Evolutionary conservation across 2,329 filamentous ascomycete genomes (phyloP), one percentile per base, ranked within the genome.

Genomic region (Aspergillus sojae): DNA sequence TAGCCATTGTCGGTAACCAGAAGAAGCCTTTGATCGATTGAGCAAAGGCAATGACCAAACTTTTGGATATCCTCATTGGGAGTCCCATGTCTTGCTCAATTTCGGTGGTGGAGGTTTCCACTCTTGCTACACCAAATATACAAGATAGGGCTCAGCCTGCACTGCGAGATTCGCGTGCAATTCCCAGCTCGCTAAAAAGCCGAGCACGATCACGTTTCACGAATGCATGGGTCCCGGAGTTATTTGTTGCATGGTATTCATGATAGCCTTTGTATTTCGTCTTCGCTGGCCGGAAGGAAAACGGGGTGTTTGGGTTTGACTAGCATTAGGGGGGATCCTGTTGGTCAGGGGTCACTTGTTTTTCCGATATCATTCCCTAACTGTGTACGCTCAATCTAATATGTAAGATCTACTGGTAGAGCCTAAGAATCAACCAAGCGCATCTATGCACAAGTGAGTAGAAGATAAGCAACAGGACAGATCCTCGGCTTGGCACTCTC

Each of bases 11-110:
- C 9, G 87, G 86, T 7, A 85, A 85, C 23, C 81, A 84, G 56
- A 83, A 88, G 71, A 89, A 89, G 71, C 85, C 86, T 21, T 74
- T 90, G 62, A 90, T 91, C 66, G 87, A 91, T 74, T 91, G 83
- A 89, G 61, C 50, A 23, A 46, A 56, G 23, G n/a, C 32, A 36
- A 14, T 39, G 34, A 26, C 23, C 23, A 28, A 32, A 16, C 32
- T 36, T 41, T 39, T 55, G 52, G 32, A 55, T 55, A 55, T 39
- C 52, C 32, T 39, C 59, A 56, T 62, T 53, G 30, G 63, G 70
- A 60, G 36, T 36, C 32, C 36, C 57, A 65, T 23, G 63, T 62
- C 57, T 66, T 65, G 45, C 63, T 67, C 55, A 62, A 36, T 55
- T 12, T n/a, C 26, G 52, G 52, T n/a, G 39, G n/a, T 55, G 21